These are phyloP conservation scores for Akanthomyces dipterigenus DNA, from an alignment of 2,329 filamentous ascomycete species.

Conservation along the genomic window DNA sequence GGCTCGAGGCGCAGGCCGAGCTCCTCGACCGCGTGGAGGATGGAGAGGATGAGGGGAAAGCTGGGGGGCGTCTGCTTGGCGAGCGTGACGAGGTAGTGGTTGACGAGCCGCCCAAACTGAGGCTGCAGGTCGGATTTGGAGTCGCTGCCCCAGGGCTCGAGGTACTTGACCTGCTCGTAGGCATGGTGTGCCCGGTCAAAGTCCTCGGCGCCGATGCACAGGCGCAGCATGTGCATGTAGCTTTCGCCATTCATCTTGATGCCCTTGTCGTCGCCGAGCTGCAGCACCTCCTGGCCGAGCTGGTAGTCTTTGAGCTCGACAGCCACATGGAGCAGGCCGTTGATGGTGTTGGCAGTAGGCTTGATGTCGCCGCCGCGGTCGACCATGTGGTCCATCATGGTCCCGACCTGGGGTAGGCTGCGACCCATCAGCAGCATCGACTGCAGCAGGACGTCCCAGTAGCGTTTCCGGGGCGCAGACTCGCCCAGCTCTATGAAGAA, in stretches of 20 bases:
- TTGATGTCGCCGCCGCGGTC: constrained; percentile 42
- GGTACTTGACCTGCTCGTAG: constrained; percentile 42
- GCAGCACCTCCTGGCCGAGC: constrained; percentile 66
- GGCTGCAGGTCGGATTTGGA: constrained; percentile 34
- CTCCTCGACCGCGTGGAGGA: constrained; percentile 67
- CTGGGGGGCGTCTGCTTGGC: constrained; percentile 54
- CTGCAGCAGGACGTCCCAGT: constrained; percentile 69
- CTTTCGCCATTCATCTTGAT: constrained; percentile 64
- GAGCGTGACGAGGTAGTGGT: constrained; percentile 64
- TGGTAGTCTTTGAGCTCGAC: constrained; percentile 63
- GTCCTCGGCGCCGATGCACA: constrained; percentile 67
- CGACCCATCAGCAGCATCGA: constrained; percentile 63
- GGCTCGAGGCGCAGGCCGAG: constrained; percentile 63
- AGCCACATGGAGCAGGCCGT: constrained; percentile 66
- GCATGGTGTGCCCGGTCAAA: constrained; percentile 61
- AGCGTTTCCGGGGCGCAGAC: constrained; percentile 41
- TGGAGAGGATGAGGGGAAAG: constrained; percentile 64
- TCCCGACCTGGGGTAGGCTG: constrained; percentile 43
- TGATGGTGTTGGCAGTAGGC: constrained; percentile 68
- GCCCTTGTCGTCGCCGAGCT: constrained; percentile 57
- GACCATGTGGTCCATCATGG: constrained; percentile 67
- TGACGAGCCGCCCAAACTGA: constrained; percentile 58
- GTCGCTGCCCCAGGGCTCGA: constrained; percentile 33
- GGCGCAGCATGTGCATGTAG: constrained; percentile 66
- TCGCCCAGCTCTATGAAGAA: constrained; percentile 50